These are phyloP conservation scores for Macrophomina pseudophaseolina DNA, from an alignment of 2,329 filamentous ascomycete species.

Conservation along the genomic window DNA sequence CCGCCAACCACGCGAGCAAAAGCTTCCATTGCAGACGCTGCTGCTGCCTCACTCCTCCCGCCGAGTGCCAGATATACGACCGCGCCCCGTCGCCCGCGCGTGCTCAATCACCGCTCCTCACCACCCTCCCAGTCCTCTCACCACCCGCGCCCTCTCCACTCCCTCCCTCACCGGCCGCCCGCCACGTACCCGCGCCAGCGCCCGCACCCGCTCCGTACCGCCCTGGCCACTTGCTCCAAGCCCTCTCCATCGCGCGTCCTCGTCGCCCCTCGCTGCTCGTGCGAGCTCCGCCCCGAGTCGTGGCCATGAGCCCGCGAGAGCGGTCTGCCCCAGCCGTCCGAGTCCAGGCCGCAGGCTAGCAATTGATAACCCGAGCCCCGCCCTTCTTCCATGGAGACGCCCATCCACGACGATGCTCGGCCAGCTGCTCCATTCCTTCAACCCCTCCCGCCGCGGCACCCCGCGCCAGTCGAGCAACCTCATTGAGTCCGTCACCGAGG, in stretches of 20 bases:
- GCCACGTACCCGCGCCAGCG: neutral
- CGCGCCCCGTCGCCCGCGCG: slow-evolving; percentile 4
- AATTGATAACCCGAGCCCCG: slow-evolving; percentile 11
- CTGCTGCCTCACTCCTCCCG: slow-evolving; percentile 6
- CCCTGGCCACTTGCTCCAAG: slow-evolving; percentile 12
- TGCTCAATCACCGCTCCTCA: neutral
- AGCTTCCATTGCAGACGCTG: slow-evolving; percentile 4
- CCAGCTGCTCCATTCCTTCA: slow-evolving; percentile 44
- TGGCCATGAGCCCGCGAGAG: slow-evolving; percentile 25
- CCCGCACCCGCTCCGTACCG: slow-evolving; percentile 8
- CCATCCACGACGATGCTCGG: slow-evolving; percentile 47
- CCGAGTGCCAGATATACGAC: slow-evolving; percentile 14
- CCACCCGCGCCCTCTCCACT: neutral
- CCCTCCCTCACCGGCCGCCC: slow-evolving; percentile 11
- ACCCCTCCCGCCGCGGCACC: slow-evolving; percentile 37
- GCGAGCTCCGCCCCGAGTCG: slow-evolving; percentile 21
- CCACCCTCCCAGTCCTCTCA: neutral
- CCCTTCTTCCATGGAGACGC: slow-evolving; percentile 25
- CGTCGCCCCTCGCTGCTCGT: slow-evolving; percentile 18
- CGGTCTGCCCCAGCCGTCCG: slow-evolving; percentile 22
- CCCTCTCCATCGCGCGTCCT: slow-evolving; percentile 16
- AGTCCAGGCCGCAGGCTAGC: slow-evolving; percentile 26
- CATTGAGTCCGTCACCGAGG: slow-evolving; percentile 46
- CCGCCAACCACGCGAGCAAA: slow-evolving; percentile 21
- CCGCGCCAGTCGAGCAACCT: slow-evolving; percentile 36